Evolutionary conservation across 2,329 filamentous ascomycete species (phyloP), one percentile per base, ranked within the genome.

Genomic region (Cladosporium sp.): DNA sequence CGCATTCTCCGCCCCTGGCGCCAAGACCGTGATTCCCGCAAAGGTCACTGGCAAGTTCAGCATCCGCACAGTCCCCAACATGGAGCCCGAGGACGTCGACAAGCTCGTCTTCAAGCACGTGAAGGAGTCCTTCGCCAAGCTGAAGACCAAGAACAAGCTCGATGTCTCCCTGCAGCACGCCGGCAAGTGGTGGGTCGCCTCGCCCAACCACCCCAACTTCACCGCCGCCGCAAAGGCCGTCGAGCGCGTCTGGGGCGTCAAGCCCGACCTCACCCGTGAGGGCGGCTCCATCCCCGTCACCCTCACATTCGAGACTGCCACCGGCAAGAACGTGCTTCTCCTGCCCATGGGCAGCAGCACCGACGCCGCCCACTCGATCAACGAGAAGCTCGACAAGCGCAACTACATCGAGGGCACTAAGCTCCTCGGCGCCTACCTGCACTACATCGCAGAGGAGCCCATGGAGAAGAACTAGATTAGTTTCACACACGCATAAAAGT

Each of bases 371-470:
- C 95, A 99, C 82, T 97, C 92, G 37, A 96, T 97, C 80, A 99
- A 99, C 79, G 95, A 98, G 87, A 97, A 97, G 86, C 84, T 99
- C 66, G 95, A 99, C 80, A 93, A 91, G 86, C 88, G 87, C 76
- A 99, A 99, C 82, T 99, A 99, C 79, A 96, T 99, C 75, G 93
- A 99, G 83, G 95, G 95, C 58, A 97, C 91, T 73, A 99, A 99
- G 87, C 81, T 99, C 69, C 81, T 99, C 66, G 95, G 95, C 57
- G 91, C 94, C 3, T 99, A 99, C 78, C 82, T 99, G 76, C 94
- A 98, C 81, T 97, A 97, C 73, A 93, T 97, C 70, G 93, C 93
- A 1, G 92, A 94, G 77, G 95, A 99, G 85, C 88, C 91, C 46
- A 88, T 65, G 63, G 61, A 63, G 26, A 35, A 11, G 11, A 55